Conservation (phyloP, 2,329 filamentous ascomycete genomes). For the Sclerotinia spermophila region DNA sequence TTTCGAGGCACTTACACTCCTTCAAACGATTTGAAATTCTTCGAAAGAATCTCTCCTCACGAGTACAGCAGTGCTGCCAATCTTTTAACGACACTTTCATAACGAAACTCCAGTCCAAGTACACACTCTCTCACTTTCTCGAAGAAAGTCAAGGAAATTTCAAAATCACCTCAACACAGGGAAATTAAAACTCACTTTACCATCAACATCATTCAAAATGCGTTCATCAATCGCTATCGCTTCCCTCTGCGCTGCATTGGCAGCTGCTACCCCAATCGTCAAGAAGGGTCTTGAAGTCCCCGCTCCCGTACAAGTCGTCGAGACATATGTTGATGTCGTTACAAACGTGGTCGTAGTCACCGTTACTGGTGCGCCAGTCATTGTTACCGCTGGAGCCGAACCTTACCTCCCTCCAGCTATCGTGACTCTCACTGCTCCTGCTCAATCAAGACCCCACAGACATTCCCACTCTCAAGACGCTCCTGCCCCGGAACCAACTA, state of each 20-base stretch:
- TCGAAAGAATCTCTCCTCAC: conserved; percentile 30
- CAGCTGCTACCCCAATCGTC: conserved; percentile 37
- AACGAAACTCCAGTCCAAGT: conserved; percentile 20
- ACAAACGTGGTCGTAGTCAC: conserved; percentile 39
- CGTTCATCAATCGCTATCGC: conserved; percentile 40
- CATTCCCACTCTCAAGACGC: conserved; percentile 5
- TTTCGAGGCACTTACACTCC: conserved; percentile 31
- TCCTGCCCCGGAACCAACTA: conserved; percentile 7
- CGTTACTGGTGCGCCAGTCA: neutral
- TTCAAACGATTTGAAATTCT: conserved; percentile 25
- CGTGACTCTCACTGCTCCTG: conserved; percentile 15
- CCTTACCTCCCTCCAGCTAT: conserved; percentile 6
- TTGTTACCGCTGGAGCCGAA: conserved; percentile 8
- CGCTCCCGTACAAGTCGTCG: neutral
- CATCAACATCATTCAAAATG: conserved; percentile 37
- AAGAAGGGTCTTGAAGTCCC: conserved; percentile 23
- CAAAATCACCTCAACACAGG: neutral
- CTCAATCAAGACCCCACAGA: conserved; percentile 15
- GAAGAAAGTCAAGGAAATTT: conserved; percentile 27
- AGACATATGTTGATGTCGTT: conserved; percentile 31
- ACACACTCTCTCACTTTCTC: conserved; percentile 25
- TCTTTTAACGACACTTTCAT: conserved; percentile 18
- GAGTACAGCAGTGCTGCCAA: conserved; percentile 37
- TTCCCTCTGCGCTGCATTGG: conserved; percentile 38
- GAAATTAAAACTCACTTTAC: conserved; percentile 11